A percentile compares a stretch with the other conserved stretches of the same genome.
Evolutionary conservation across 164 flowering plant genomes (phyloP).

Genomic region (Taxillus chinensis): DNA sequence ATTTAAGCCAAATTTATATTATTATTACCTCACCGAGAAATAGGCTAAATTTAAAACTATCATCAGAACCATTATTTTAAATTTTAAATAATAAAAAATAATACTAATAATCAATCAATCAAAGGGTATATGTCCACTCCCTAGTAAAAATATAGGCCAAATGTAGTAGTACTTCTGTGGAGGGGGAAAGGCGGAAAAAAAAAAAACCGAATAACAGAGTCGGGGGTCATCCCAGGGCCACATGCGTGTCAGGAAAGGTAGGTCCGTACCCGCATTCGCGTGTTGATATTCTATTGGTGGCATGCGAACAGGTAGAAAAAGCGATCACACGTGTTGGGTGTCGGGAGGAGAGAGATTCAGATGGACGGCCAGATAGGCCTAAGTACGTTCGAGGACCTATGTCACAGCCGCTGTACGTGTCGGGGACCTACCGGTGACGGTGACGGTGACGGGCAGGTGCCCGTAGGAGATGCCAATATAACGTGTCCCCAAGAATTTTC

Average conservation of each 20-base stretch:
- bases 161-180: background rate
- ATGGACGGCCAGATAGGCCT: background rate
- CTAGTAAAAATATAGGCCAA: too few relatives aligned
- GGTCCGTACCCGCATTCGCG: background rate
- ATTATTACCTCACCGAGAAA: too few relatives aligned
- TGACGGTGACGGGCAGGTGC: background rate
- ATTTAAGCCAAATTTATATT: too few relatives aligned
- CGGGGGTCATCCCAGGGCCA: background rate
- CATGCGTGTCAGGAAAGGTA: slow-evolving; percentile 1
- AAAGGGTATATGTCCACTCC: too few relatives aligned
- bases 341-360: background rate
- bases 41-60: too few relatives aligned
- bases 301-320: background rate
- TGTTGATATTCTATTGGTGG: background rate
- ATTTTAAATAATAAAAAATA: too few relatives aligned
- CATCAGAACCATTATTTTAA: too few relatives aligned
- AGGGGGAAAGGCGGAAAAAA: background rate
- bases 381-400: background rate
- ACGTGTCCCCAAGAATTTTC: too few relatives aligned
- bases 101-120: too few relatives aligned
- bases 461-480: background rate
- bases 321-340: background rate
- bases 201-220: background rate
- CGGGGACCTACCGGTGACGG: background rate
- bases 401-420: background rate